Conservation (phyloP, 768 basidiomycete species). For the Boletus subparvulus region DNA sequence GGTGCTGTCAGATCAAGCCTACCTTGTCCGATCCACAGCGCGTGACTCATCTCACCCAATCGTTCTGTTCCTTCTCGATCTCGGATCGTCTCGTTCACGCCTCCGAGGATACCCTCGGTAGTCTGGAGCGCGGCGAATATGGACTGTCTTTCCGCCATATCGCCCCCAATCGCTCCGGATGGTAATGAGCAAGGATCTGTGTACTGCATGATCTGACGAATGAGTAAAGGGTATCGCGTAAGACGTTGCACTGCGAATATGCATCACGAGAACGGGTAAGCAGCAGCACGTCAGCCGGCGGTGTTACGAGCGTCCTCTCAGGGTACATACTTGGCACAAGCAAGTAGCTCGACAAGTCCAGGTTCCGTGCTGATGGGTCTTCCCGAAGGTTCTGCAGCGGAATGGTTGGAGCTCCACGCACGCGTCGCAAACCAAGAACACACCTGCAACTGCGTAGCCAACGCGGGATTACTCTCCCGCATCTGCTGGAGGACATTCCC, state of each 20-base stretch:
- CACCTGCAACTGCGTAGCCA: slow-evolving; percentile 70
- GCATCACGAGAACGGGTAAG: not conserved
- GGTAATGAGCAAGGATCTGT: slow-evolving; percentile 51
- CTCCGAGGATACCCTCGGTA: slow-evolving; percentile 69
- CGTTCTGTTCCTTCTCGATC: slow-evolving; percentile 79
- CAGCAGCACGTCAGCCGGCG: not conserved
- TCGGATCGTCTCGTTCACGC: slow-evolving; percentile 88
- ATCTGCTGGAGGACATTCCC: slow-evolving; percentile 75
- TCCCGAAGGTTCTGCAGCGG: slow-evolving; percentile 66
- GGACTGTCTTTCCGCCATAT: slow-evolving; percentile 49
- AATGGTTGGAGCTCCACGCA: not conserved
- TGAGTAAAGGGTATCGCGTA: slow-evolving; percentile 88
- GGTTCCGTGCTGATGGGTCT: slow-evolving; percentile 70
- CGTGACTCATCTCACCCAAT: slow-evolving; percentile 69
- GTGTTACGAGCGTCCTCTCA: too few relatives aligned
- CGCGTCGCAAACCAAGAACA: not conserved
- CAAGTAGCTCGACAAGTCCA: slow-evolving; percentile 89
- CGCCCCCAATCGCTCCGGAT: not conserved
- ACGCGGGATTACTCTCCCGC: slow-evolving; percentile 62
- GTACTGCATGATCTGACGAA: slow-evolving; percentile 82
- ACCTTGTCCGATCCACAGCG: slow-evolving; percentile 86
- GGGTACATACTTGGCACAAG: slow-evolving; percentile 77
- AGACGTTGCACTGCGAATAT: slow-evolving; percentile 81
- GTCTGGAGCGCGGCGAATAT: slow-evolving; percentile 57
- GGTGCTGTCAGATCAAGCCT: slow-evolving; percentile 89